Conservation (phyloP, 441 rosid species). For the Adansonia madagascariensis region DNA sequence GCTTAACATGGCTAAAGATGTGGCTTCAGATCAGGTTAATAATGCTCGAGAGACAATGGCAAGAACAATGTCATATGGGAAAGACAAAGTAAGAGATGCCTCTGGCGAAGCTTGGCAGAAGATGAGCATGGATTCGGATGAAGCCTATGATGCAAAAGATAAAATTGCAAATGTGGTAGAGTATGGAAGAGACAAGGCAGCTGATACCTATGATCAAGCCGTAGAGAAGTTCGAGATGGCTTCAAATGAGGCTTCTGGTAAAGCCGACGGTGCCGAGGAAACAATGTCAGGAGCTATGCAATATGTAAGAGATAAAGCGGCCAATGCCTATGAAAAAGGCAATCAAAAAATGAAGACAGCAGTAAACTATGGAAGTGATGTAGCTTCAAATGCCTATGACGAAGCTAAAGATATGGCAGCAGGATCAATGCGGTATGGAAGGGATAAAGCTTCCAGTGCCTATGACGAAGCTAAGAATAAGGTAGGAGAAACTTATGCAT, state of each 20-base stretch:
- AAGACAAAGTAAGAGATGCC: slow-evolving; percentile 27
- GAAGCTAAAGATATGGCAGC: slow-evolving; percentile 28
- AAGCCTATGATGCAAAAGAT: slow-evolving; percentile 28
- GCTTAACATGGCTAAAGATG: slow-evolving; percentile 19
- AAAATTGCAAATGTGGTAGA: slow-evolving; percentile 25
- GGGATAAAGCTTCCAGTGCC: slow-evolving; percentile 32
- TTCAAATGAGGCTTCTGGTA: slow-evolving; percentile 15
- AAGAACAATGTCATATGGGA: slow-evolving; percentile 31
- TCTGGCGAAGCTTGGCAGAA: slow-evolving; percentile 29
- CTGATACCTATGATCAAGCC: slow-evolving; percentile 35
- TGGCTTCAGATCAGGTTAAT: not conserved
- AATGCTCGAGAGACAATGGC: not conserved
- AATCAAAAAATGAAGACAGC: slow-evolving; percentile 25
- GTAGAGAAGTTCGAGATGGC: slow-evolving; percentile 16
- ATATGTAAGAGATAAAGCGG: slow-evolving; percentile 35
- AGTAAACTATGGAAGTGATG: not conserved
- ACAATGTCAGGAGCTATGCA: slow-evolving; percentile 35
- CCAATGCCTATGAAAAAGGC: slow-evolving; percentile 32
- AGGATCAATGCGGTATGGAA: slow-evolving; percentile 35
- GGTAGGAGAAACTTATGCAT: slow-evolving; percentile 43
- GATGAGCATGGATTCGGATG: slow-evolving; percentile 13
- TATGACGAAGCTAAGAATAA: slow-evolving; percentile 30
- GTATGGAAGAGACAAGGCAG: slow-evolving; percentile 32
- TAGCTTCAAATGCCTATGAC: not conserved
- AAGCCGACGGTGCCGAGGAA: slow-evolving; percentile 28